These are phyloP conservation scores for Colletotrichum shisoi DNA, from an alignment of 2,329 filamentous ascomycete species.

Conservation along the genomic window DNA sequence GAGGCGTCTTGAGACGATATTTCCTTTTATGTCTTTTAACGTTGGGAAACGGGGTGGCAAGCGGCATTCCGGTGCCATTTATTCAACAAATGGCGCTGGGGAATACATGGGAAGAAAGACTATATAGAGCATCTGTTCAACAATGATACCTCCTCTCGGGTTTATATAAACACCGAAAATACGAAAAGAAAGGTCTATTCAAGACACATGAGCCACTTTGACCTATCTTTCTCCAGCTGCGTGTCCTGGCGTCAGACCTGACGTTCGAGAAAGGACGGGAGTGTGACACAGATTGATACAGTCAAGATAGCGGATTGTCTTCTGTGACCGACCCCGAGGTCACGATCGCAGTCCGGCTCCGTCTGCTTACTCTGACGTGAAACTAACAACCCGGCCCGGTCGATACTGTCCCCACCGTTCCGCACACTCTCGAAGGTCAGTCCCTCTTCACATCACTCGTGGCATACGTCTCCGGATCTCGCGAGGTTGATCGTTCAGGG, in stretches of 20 bases:
- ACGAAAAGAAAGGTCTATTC: slow-evolving; percentile 26
- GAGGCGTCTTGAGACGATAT: slow-evolving; percentile 14
- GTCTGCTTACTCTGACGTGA: not conserved
- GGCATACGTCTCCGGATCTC: no score
- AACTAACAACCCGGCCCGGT: not conserved
- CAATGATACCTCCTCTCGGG: slow-evolving; percentile 40
- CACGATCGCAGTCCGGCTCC: not conserved
- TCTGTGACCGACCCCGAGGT: not conserved
- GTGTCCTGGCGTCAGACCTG: not conserved
- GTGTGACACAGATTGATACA: not conserved
- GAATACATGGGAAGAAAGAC: slow-evolving; percentile 27
- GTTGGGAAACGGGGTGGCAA: slow-evolving; percentile 17
- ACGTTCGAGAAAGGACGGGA: no score
- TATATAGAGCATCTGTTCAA: slow-evolving; percentile 39
- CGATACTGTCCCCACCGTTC: not conserved
- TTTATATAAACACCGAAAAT: slow-evolving; percentile 20
- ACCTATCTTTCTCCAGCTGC: no score
- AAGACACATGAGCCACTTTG: not conserved
- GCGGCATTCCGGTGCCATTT: slow-evolving; percentile 38
- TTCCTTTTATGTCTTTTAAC: slow-evolving; percentile 1
- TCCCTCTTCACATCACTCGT: no score
- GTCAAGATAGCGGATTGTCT: not conserved
- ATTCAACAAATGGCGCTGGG: slow-evolving; percentile 42
- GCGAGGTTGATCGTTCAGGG: no score
- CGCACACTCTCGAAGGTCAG: no score